Evolutionary conservation across 78 protist species (phyloP), one percentile per base, ranked within the genome.

Genomic region (Dictyostelium capitatum): DNA sequence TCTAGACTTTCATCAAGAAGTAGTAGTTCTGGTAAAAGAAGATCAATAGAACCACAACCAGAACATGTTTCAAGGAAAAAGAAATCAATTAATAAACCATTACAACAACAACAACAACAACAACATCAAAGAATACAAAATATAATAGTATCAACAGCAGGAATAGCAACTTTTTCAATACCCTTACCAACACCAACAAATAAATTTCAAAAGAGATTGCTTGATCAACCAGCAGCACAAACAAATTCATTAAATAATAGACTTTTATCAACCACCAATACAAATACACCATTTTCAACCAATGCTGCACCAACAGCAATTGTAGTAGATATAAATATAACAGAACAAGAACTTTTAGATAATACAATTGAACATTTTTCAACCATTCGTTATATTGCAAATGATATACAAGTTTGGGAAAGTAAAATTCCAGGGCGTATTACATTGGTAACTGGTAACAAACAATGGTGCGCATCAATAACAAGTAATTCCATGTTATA

Each of bases 391-490:
- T 87, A 30, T 30, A 2, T 87, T 8, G 20, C 46, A 7, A 17
- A 64, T 50, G 48, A 23, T 14, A 15, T 23, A 10, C 43, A 59
- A 41, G 20, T 37, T 46, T 87, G 93, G 93, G 93, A 87, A 62
- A 77, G 64, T 47, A 87, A 79, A 43, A 87, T 87, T 7, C 51
- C 69, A 43, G 93, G 93, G 12, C 62, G 82, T 25, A 82, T 87
- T 15, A 62, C 70, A 1, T 19, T 62, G 8, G n/a, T 78, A 8
- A 64, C 93, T 51, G 93, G 93, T 30, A 87, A 87, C 32, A 59
- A 25, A 48, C 12, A 75, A 20, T 87, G 93, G 93, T 77, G 82
- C 23, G 93, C 93, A 3, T 83, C 79, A 9, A 59, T 80, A 20
- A 87, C 83, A 8, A 9, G 14, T 4, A 84, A 87, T 30, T 50